Conservation (phyloP, 345 rosid genomes). For the Dipteronia dyeriana region DNA sequence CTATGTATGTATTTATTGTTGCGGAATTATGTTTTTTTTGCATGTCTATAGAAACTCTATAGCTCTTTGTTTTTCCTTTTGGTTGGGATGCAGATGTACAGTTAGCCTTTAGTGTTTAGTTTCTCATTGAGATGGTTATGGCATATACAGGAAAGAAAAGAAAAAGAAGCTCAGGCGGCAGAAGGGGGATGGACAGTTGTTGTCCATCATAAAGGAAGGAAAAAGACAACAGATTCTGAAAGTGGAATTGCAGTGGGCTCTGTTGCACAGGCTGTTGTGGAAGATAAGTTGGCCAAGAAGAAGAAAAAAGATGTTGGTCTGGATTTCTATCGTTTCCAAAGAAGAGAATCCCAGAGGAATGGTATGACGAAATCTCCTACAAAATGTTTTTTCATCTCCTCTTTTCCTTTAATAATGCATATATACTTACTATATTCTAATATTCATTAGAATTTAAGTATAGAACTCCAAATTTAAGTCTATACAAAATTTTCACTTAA, state of each 20-base stretch:
- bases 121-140: constrained; percentile 21
- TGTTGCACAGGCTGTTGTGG: constrained; percentile 65
- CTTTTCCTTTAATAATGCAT: background rate
- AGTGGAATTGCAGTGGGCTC: constrained; percentile 84
- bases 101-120: background rate
- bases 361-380: constrained; percentile 46
- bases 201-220: constrained; percentile 91
- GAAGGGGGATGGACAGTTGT: constrained; percentile 99
- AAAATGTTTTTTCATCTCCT: background rate
- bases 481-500: background rate
- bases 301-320: constrained; percentile 65
- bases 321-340: constrained; percentile 92
- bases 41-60: background rate
- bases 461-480: background rate
- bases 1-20: background rate
- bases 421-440: background rate
- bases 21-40: background rate
- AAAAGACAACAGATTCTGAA: constrained; percentile 77
- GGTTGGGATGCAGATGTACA: background rate
- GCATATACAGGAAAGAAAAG: constrained; percentile 65
- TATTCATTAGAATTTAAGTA: background rate
- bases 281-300: constrained; percentile 66
- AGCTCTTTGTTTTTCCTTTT: background rate
- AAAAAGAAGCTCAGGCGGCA: constrained; percentile 76
- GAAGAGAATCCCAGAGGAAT: constrained; percentile 78